Percentiles rank a stretch among this genome's conserved stretches.
Evolutionary conservation across 257 asterid species (phyloP).

Genomic region (Plantago elongata): DNA sequence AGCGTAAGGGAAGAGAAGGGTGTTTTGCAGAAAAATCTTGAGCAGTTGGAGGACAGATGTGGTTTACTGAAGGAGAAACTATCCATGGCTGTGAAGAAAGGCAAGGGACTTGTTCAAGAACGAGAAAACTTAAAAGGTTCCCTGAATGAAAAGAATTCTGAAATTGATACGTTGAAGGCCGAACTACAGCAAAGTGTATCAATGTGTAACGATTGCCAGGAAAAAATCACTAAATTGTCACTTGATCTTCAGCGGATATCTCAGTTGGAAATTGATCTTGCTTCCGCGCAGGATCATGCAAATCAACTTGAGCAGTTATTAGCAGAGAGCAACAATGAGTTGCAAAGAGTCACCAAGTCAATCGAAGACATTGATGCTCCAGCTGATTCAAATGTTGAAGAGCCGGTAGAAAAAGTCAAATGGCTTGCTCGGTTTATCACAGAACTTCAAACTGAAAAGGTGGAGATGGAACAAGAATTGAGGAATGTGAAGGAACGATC

Average conservation of each 20-base stretch:
- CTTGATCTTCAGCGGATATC: conserved; percentile 54
- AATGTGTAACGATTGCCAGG: conserved; percentile 42
- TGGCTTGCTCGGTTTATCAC: conserved; percentile 53
- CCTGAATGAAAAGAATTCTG: conserved; percentile 57
- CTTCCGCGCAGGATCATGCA: conserved; percentile 41
- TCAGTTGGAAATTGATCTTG: conserved; percentile 52
- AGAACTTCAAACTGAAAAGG: conserved; percentile 47
- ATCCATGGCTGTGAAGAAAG: conserved; percentile 92
- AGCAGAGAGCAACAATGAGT: conserved; percentile 61
- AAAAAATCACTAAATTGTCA: conserved; percentile 48
- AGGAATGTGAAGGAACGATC: conserved; percentile 48
- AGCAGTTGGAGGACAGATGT: conserved; percentile 73
- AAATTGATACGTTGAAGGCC: conserved; percentile 61
- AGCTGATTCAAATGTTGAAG: conserved; percentile 42
- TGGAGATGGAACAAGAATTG: conserved; percentile 55
- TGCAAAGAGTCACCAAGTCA: conserved; percentile 58
- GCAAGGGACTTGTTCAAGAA: conserved; percentile 93
- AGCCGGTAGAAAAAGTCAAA: conserved; percentile 66
- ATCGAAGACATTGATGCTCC: conserved; percentile 60
- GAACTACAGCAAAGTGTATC: conserved; percentile 49
- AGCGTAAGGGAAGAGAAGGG: conserved; percentile 52
- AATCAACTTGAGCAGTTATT: conserved; percentile 67
- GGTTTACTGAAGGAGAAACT: conserved; percentile 73
- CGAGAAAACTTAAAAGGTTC: conserved; percentile 72
- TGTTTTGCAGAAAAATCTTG: conserved; percentile 51